phyloP scores from a whole-genome alignment of 1,139 yeast species.

The Diutina rugosa region DNA sequence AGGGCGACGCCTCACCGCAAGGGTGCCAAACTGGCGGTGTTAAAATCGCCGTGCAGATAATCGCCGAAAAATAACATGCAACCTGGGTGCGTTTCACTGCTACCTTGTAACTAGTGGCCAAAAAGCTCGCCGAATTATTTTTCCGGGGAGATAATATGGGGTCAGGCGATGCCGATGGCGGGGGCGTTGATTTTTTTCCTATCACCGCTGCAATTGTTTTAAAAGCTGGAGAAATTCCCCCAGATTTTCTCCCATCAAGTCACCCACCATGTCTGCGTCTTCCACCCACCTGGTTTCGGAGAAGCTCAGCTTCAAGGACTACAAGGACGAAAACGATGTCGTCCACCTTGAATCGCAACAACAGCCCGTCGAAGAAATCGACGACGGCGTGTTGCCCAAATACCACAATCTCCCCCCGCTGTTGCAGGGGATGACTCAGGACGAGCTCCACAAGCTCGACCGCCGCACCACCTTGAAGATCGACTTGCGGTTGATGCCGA shows the following conservation, averaged over 20 bases:
- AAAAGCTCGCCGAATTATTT: not conserved
- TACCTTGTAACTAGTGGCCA: not conserved
- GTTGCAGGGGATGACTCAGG: conserved; percentile 18
- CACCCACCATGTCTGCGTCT: not conserved
- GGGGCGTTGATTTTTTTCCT: not conserved
- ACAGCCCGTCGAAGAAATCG: not conserved
- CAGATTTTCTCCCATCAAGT: not conserved
- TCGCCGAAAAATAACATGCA: not conserved
- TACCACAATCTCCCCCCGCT: conserved; percentile 15
- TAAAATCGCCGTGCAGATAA: not conserved
- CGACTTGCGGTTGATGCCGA: conserved; percentile 42
- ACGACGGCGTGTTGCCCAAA: not conserved
- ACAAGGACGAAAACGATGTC: not conserved
- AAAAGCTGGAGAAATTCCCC: not conserved
- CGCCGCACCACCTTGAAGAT: conserved; percentile 30
- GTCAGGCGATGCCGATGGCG: not conserved
- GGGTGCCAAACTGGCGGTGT: not conserved
- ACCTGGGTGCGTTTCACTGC: not conserved
- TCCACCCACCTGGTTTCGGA: not conserved
- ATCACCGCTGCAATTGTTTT: too few relatives aligned
- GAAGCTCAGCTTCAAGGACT: not conserved
- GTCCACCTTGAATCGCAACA: not conserved
- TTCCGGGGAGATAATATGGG: not conserved
- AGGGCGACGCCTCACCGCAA: not conserved
- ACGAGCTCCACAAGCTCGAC: conserved; percentile 25